Percentiles rank a stretch among this genome's conserved stretches.
phyloP scores from a whole-genome alignment of 2,329 filamentous ascomycete genomes.

The Talaromyces sp. region DNA sequence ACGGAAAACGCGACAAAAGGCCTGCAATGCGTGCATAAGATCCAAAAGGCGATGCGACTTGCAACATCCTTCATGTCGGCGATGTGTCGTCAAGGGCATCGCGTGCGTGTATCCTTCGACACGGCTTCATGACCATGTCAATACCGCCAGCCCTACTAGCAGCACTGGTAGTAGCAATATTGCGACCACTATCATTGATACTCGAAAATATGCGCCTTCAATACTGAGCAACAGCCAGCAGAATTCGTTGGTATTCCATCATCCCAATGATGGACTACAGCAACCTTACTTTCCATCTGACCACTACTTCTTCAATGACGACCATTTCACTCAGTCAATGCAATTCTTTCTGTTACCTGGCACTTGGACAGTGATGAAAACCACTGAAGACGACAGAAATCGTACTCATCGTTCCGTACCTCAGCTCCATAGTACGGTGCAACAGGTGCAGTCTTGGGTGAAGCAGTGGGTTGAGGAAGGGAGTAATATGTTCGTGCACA shows the following conservation, averaged over 20 bases:
- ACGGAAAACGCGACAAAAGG: conserved; percentile 14
- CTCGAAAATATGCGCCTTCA: background rate
- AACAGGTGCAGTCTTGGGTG: conserved; percentile 9
- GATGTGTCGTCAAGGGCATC: conserved; percentile 3
- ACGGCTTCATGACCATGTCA: conserved; percentile 13
- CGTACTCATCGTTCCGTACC: background rate
- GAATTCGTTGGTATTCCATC: background rate
- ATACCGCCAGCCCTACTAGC: background rate
- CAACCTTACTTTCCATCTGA: background rate
- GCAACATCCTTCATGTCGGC: conserved; percentile 17
- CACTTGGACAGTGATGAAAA: conserved; percentile 5
- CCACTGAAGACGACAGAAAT: background rate
- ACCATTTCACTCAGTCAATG: background rate
- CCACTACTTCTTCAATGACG: background rate
- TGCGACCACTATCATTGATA: background rate
- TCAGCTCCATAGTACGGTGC: conserved; percentile 4
- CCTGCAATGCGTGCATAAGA: conserved; percentile 17
- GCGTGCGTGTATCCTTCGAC: conserved; percentile 15
- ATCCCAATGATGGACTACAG: background rate
- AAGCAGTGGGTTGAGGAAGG: conserved; percentile 16
- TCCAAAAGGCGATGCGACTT: conserved; percentile 16
- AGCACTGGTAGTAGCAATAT: background rate
- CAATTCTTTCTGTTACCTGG: conserved; percentile 12
- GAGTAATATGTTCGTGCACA: conserved; percentile 15
- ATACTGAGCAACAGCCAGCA: background rate